Evolutionary conservation across 108 stramenopile genomes (phyloP).

Genomic region (Fragilaria crotonensis): DNA sequence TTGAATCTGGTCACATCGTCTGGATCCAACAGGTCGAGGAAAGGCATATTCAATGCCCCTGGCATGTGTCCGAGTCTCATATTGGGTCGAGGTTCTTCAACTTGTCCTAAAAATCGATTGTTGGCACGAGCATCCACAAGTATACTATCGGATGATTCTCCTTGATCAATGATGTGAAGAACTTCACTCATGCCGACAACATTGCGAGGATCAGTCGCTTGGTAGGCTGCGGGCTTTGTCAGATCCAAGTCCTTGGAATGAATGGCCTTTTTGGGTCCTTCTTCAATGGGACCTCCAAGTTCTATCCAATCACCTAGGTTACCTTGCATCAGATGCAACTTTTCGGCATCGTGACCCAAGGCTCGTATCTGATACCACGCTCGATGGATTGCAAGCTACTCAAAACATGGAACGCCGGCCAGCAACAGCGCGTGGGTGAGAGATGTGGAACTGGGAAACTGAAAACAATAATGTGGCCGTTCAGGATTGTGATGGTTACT

Average conservation of each 20-base stretch:
- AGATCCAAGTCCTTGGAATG: conserved; percentile 21
- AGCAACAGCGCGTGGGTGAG: neutral
- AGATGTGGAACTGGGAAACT: neutral
- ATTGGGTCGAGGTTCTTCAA: conserved; percentile 50
- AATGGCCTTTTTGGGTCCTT: conserved; percentile 5
- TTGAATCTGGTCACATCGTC: conserved; percentile 38
- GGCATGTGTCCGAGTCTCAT: conserved; percentile 69
- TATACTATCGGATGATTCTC: conserved; percentile 11
- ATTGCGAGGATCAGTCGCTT: conserved; percentile 31
- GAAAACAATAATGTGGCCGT: neutral
- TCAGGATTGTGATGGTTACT: neutral
- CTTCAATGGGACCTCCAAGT: conserved; percentile 48
- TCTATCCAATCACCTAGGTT: conserved; percentile 64
- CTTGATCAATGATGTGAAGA: conserved; percentile 15
- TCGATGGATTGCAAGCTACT: conserved; percentile 39
- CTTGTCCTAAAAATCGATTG: conserved; percentile 36
- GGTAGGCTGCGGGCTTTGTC: conserved; percentile 21
- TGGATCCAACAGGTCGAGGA: conserved; percentile 35
- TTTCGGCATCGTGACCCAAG: conserved; percentile 58
- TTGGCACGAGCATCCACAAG: conserved; percentile 67
- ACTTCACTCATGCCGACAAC: conserved; percentile 28
- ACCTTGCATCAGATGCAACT: conserved; percentile 56
- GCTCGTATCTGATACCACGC: conserved; percentile 56
- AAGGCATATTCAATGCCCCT: conserved; percentile 59
- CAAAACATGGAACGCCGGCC: neutral